Base-by-base conservation (phyloP, 2,329 filamentous ascomycete species). In the Microcyclosporella mali region DNA sequence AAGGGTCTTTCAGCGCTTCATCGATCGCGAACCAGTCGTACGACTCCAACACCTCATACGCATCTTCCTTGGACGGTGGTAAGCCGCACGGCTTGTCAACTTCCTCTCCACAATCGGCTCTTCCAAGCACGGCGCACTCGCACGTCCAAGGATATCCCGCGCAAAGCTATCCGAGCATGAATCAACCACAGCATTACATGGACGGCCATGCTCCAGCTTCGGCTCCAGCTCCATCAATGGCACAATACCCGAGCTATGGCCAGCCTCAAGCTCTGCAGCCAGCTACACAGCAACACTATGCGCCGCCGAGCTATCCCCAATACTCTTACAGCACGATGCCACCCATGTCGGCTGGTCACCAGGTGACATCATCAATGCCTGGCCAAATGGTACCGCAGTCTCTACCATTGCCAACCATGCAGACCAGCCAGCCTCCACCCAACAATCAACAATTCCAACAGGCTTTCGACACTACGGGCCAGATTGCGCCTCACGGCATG, bases 401-500 rank as follows among this genome's bases (percentile, higher is more conserved):
- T 71, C 85, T 41, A 70, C 84, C 46, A 18, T 65, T 60, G 53
- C 76, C 78, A 47, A 70, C 68, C 43, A 58, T 58, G 57, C 51
- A 54, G 3, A 48, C 49, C 27, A 50, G 43, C 19, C 56, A 49
- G 34, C 53, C 52, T 15, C 46, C 50, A 17, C 47, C 53, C 7
- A 38, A 37, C 40, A 41, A 39, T 14, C 53, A 57, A 33, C 50
- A 53, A 38, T 52, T 48, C 33, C 50, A 56, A 40, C 56, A 55
- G 28, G 69, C 74, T 18, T 88, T 85, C 61, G 92, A 97, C 62
- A 84, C 82, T 6, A 94, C 87, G n/a, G 92, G 92, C 7, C 92
- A 97, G 65, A 71, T 94, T 46, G 86, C 88, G 14, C 92, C 92
- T 7, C 85, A 86, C 2, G 90, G 90, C 21, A 94, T 95, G 80